Evolutionary conservation across 2,329 filamentous ascomycete species (phyloP), one percentile per base, ranked within the genome.

Genomic region (Paramyrothecium roridum): DNA sequence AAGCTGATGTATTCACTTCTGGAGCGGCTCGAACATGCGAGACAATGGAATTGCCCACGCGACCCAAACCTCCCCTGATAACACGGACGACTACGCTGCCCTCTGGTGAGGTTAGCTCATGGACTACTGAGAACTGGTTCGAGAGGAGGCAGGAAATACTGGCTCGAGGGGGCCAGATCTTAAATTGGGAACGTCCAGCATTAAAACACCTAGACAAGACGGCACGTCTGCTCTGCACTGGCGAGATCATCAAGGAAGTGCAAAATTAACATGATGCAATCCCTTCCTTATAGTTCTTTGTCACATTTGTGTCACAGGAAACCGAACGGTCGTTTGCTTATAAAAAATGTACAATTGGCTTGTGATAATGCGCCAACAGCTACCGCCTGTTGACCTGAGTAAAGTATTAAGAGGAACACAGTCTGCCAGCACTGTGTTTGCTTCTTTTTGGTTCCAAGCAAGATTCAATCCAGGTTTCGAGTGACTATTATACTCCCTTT

Each of bases 141-240:
- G 57, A 62, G 53, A 59, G 52, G 26, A 52, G 56, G n/a, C 40
- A 59, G 55, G 55, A 56, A 47, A 40, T 64, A 22, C 23, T 43
- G 55, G 37, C 54, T 51, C 61, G 57, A 45, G 57, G 60, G 6
- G 56, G 26, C 10, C 4, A 10, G 37, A 59, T 57, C 50, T 30
- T 67, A 19, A 61, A 61, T 33, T 67, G 65, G 65, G 57, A 66
- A 60, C 57, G 62, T 12, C 64, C 62, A 22, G 54, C 60, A 23
- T 61, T 62, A 53, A 56, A 30, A 10, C 26, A 30, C 26, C 10
- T 30, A 30, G 26, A 30, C 10, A 30, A 30, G 26, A 30, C 26
- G 6, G 10, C 26, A 10, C 26, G 26, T 30, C 10, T 30, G 26
- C 26, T 30, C 10, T 30, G 26, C 26, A 30, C 26, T 6, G 26